Base-by-base conservation (phyloP, 768 basidiomycete genomes). In the Russula virescens region DNA sequence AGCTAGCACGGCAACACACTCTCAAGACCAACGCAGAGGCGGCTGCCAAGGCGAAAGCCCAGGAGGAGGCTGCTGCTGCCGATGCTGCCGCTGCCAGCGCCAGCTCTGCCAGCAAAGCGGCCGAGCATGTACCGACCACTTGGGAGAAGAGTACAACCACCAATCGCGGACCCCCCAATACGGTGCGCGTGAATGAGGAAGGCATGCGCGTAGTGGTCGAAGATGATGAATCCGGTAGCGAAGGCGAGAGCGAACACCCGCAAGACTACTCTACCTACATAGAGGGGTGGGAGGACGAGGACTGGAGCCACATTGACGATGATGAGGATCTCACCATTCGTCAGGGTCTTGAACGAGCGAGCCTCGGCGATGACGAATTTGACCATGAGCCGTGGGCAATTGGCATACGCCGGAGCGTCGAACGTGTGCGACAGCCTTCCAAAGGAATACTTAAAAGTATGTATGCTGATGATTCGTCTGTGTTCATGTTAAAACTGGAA, bases 361-460 rank as follows among this genome's bases (percentile, higher is more conserved):
- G 74, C 55, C 70, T 84, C 43, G 82, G 80, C 31, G 81, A 84
- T 34, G 83, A 81, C 16, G 79, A 78, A 26, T 76, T 73, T 28
- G 83, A 84, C 40, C 81, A 83, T 61, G 87, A 89, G 69, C 84
- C 88, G 23, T 94, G 91, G 91, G 91, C 88, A 47, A 77, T 83
- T 38, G 80, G 86, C 65, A 69, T 93, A 62, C 83, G 92, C 68
- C 75, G 89, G 68, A 88, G 87, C 71, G 68, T 87, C 28, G 87
- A 95, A 78, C 77, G 83, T 74, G 75, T 80, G 43, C 77, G 82
- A 68, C 69, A 76, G 66, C 94, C 92, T 3, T 75, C 84, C 31
- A 91, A 81, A 73, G 93, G 96, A 23, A 98, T 99, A 61, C 75
- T 99, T 65, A 99, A 98, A 79, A 74, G 91, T 91, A 83, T 49